Base-by-base conservation (phyloP, 139 green algal genomes). In the Deuterostichococcus epilithicus region DNA sequence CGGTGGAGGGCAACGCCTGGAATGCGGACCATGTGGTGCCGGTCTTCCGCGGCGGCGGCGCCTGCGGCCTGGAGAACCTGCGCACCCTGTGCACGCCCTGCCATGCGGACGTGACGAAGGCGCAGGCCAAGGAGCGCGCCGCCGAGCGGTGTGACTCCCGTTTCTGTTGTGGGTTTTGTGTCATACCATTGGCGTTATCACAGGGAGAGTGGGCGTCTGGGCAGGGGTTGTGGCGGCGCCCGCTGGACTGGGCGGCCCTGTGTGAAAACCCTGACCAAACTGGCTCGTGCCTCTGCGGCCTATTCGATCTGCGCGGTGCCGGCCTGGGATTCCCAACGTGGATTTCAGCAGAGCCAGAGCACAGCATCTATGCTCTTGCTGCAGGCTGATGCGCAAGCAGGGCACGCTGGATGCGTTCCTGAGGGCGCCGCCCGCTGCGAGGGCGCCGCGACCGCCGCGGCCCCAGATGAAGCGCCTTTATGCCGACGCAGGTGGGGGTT, bases 21-120 rank as follows among this genome's bases (percentile, higher is more conserved):
- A 36, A 76, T 60, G 91, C 90, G 15, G 93, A 97, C 86, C 93
- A 97, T 87, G 91, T 97, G 59, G 45, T 88, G 22, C 76, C 91
- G 0, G 93, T 97, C 34, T 94, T 93, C 80, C 74, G 88, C 74
- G 94, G 94, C 20, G 94, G 94, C 0, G 94, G 94, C 1, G 73
- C 90, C 76, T 97, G 92, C 79, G 88, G 89, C 68, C 69, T 97
- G 32, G 90, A 96, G 42, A 98, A 97, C 87, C 82, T 97, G 73
- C 81, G 89, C 35, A 97, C 94, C 5, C 87, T 98, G 78, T 98
- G 94, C 77, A 84, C 91, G 36, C 70, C 81, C 1, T 98, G 94
- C 83, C 94, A 97, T 67, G 70, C 72, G 78, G 78, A 87, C 33
- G 89, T 92, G 25, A 93, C 89, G 33, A 78, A 77, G 72, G 38